Percentiles rank a stretch among this genome's conserved stretches.
Conservation (phyloP, 768 basidiomycete genomes). For the Cystofilobasidium capitatum region DNA sequence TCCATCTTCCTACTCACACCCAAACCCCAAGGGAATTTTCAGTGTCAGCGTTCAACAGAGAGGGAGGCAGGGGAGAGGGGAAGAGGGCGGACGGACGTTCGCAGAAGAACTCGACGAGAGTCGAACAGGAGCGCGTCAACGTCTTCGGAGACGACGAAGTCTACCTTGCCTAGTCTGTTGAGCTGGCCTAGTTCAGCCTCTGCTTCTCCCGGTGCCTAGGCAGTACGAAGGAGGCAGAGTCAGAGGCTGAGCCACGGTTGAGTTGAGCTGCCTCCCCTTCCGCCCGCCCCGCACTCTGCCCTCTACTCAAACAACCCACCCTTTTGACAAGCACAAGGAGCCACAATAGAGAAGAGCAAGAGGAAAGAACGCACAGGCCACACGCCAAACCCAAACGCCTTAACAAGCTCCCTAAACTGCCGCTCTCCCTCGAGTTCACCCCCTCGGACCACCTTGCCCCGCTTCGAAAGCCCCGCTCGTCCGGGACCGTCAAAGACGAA, state of each 20-base stretch:
- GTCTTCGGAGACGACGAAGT: constrained; percentile 83
- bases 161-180: constrained; percentile 69
- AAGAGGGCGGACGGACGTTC: constrained; percentile 4
- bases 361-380: constrained; percentile 41
- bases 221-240: background rate
- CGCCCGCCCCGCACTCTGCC: background rate
- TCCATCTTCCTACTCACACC: background rate
- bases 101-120: constrained; percentile 7
- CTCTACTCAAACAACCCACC: too few species aligned
- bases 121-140: constrained; percentile 85
- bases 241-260: background rate
- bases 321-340: too few species aligned
- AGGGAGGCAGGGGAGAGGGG: background rate
- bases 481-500: constrained; percentile 88
- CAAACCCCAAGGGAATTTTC: background rate
- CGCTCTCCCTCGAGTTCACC: constrained; percentile 29
- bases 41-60: background rate
- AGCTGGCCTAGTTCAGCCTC: constrained; percentile 87
- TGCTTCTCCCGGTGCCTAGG: constrained; percentile 72
- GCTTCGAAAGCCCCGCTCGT: constrained; percentile 68
- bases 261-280: background rate
- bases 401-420: constrained; percentile 39
- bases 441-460: constrained; percentile 42
- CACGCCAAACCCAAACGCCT: constrained; percentile 45
- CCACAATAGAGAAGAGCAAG: background rate